Conservation (phyloP, 345 rosid genomes). For the Citrus australasica region DNA sequence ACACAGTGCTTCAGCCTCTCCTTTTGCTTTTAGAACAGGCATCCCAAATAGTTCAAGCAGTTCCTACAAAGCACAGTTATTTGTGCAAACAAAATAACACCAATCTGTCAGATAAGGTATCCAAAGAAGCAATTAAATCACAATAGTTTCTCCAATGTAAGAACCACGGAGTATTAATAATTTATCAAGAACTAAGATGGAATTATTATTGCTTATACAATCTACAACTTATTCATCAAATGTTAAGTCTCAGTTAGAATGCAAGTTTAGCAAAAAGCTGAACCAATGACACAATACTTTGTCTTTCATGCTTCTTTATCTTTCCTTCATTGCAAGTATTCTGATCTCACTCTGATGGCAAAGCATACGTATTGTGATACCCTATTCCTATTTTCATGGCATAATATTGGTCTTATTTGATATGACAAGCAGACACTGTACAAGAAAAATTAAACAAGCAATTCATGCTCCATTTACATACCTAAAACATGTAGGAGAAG, state of each 20-base stretch:
- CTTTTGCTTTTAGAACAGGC: conserved; percentile 71
- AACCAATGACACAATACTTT: not conserved
- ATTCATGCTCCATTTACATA: not conserved
- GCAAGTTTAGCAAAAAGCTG: not conserved
- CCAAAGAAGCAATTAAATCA: not conserved
- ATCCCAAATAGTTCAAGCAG: conserved; percentile 79
- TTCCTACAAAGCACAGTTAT: conserved; percentile 40
- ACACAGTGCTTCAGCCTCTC: conserved; percentile 95
- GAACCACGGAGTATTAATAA: not conserved
- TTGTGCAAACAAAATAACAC: not conserved
- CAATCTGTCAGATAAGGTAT: not conserved
- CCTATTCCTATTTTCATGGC: not conserved
- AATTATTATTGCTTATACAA: not conserved
- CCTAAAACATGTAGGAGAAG: not conserved
- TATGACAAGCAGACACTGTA: not conserved
- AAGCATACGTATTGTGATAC: not conserved
- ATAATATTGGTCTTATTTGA: not conserved
- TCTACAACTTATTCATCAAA: not conserved
- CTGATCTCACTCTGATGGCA: not conserved
- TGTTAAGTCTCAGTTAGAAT: not conserved
- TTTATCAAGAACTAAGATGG: not conserved
- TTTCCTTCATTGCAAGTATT: not conserved
- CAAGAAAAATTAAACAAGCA: not conserved
- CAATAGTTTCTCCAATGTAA: not conserved
- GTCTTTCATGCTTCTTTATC: not conserved